Base-by-base conservation (phyloP, 2,329 filamentous ascomycete species). In the Botrytis tulipae region DNA sequence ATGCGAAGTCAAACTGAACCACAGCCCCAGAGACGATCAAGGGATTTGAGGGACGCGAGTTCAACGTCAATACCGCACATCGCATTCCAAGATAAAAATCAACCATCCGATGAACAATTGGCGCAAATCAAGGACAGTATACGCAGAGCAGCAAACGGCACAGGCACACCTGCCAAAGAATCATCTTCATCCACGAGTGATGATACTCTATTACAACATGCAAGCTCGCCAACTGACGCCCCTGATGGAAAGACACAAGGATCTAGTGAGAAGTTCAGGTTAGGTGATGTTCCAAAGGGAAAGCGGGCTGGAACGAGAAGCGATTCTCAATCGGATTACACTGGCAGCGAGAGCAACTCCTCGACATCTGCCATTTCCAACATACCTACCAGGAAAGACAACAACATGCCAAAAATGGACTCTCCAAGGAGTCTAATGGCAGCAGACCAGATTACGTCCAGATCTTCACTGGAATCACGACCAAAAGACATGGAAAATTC, bases 11-110 rank as follows among this genome's bases (percentile, higher is more conserved):
- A 88, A 70, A 86, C 83, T 77, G 76, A 79, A 10, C 51, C 66
- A 16, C 74, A 74, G n/a, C 16, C 57, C 22, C 54, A 62, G 42
- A 51, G 62, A 22, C 78, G 75, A 66, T 75, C 76, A 4, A 74
- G 78, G 29, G 85, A 85, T 70, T 74, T 76, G 4, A 73, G 76
- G n/a, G 85, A 85, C 66, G 80, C 79, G 25, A 87, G 87, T 61
- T 87, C 86, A 1, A 84, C 85, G 72, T 81, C 84, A 74, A 88
- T 93, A 25, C 93, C 94, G n/a, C 94, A 97, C 79, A 97, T 97
- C 78, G 92, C 94, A 35, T 97, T 94, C 81, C 94, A 97, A 81
- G 93, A 97, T 79, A 96, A 95, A 82, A 89, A 89, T 2, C 88
- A 92, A 74, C 83, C 86, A 7, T 90, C 90, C 0, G 88, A 90